Conservation (phyloP, 495 filamentous ascomycete species). For the Sordaria brevicollis region DNA sequence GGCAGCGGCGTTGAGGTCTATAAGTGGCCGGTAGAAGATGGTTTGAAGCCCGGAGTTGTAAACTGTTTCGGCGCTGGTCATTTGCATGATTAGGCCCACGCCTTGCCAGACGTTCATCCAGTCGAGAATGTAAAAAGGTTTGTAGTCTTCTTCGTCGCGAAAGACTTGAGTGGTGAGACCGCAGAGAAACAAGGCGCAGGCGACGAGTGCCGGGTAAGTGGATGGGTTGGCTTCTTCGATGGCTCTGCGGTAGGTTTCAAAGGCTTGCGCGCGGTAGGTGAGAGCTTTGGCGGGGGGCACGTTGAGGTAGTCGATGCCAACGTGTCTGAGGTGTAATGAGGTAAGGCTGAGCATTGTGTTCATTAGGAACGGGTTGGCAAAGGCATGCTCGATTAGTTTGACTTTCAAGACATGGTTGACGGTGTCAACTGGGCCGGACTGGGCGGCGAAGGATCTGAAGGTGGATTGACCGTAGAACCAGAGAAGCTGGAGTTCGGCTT, state of each 20-base stretch:
- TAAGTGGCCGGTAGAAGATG: conserved; percentile 28
- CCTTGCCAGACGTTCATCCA: conserved; percentile 40
- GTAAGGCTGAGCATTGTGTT: conserved; percentile 37
- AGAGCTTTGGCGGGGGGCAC: conserved; percentile 11
- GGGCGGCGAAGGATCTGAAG: conserved; percentile 28
- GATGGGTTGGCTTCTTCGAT: conserved; percentile 26
- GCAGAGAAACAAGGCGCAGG: conserved; percentile 30
- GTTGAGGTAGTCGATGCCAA: conserved; percentile 12
- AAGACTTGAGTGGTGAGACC: conserved; percentile 31
- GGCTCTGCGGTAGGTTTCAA: conserved; percentile 35
- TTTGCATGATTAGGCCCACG: conserved; percentile 30
- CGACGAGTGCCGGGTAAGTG: conserved; percentile 31
- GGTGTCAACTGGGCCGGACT: conserved; percentile 13
- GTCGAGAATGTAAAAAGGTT: conserved; percentile 30
- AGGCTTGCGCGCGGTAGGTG: conserved; percentile 30
- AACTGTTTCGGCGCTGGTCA: conserved; percentile 13
- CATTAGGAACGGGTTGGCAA: conserved; percentile 39
- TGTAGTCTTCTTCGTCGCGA: conserved; percentile 22
- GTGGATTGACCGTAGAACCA: conserved; percentile 31
- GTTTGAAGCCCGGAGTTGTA: conserved; percentile 22
- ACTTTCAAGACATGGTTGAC: conserved; percentile 30
- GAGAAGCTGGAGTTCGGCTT: conserved; percentile 30
- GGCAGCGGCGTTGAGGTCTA: conserved; percentile 26
- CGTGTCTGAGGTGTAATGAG: conserved; percentile 29
- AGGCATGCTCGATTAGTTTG: conserved; percentile 36